Conservation (phyloP, 192 early-diverging fungal genomes). For the Coemansia guatemalensis region DNA sequence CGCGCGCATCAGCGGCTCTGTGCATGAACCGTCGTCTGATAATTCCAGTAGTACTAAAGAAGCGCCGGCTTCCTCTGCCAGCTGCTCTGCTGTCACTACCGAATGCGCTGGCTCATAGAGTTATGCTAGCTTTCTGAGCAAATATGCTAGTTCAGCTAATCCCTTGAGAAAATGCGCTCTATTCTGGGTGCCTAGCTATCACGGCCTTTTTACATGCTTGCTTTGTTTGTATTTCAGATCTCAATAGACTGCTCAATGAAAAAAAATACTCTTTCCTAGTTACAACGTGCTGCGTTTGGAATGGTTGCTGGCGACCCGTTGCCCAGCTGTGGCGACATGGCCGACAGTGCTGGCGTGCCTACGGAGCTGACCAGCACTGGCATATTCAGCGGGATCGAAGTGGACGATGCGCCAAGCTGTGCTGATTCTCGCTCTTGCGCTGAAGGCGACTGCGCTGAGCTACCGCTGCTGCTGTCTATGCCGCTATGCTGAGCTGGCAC, state of each 20-base stretch:
- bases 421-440: not conserved
- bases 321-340: conserved; percentile 22
- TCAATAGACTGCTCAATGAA: not conserved
- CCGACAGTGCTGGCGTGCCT: conserved; percentile 5
- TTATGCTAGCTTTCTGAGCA: too few relatives aligned
- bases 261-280: conserved; percentile 6
- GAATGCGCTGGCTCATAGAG: too few relatives aligned
- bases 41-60: too few relatives aligned
- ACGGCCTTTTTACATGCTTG: too few relatives aligned
- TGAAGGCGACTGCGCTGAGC: not conserved
- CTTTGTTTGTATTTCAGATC: too few relatives aligned
- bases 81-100: too few relatives aligned
- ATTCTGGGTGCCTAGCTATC: too few relatives aligned
- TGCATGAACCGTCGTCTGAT: too few relatives aligned
- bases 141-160: too few relatives aligned
- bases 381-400: conserved; percentile 8
- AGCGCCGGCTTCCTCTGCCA: too few relatives aligned
- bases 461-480: conserved; percentile 1
- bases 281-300: conserved; percentile 29
- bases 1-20: not conserved
- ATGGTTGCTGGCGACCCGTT: conserved; percentile 14
- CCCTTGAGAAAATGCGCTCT: too few relatives aligned
- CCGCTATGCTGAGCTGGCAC: not conserved
- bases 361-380: conserved; percentile 13
- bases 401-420: not conserved